These are phyloP conservation scores for Cystobasidium onofrii DNA, from an alignment of 768 basidiomycete species.

Conservation along the genomic window DNA sequence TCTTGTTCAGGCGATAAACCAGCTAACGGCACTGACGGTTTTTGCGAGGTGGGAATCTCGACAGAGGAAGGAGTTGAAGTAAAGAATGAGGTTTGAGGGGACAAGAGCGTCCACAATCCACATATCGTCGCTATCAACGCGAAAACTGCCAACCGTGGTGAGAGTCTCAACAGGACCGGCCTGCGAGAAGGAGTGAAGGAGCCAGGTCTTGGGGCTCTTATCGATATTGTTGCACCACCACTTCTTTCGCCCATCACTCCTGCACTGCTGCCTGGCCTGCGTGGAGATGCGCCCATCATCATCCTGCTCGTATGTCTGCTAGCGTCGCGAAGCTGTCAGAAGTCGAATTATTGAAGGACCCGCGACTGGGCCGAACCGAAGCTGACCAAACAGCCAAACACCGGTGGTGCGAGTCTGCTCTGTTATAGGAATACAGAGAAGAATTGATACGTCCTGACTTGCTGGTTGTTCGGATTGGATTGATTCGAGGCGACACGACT, in stretches of 20 bases:
- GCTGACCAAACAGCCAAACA: neutral
- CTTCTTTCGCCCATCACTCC: neutral
- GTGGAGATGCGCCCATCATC: constrained; percentile 7
- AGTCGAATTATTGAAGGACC: neutral
- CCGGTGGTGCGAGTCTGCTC: neutral
- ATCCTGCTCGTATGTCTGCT: neutral
- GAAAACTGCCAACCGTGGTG: neutral
- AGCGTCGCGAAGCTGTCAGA: neutral
- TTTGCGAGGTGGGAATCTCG: neutral
- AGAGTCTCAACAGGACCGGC: neutral
- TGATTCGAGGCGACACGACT: neutral
- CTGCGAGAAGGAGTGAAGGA: neutral
- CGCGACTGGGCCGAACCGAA: neutral
- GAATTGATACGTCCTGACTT: neutral
- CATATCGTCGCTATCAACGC: neutral
- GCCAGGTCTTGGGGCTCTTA: neutral
- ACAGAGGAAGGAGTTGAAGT: too few relatives aligned
- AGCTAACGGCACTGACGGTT: neutral
- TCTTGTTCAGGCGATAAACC: neutral
- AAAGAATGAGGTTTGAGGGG: neutral
- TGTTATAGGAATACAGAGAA: neutral
- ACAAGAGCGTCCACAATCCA: neutral
- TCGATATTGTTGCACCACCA: neutral
- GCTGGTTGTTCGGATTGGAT: neutral
- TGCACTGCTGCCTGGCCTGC: neutral